Percentiles rank a stretch among this genome's conserved stretches.
Conservation (phyloP, 305 asterid genomes). For the Fraxinus latifolia region DNA sequence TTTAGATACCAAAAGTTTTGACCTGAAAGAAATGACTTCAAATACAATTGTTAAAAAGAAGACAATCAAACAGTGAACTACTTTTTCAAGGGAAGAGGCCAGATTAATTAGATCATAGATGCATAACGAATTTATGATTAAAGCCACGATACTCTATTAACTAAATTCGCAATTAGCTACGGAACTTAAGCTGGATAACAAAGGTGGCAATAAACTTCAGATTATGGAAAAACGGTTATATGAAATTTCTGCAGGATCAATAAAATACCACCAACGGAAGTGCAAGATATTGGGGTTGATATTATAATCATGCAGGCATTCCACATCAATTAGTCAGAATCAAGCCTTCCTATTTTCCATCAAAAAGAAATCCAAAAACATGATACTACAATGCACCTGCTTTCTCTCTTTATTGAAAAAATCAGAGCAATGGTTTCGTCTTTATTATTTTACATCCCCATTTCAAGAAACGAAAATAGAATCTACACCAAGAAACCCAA, state of each 20-base stretch:
- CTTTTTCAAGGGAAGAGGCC: background rate
- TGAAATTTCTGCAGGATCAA: slow-evolving; percentile 2
- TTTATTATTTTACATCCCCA: background rate
- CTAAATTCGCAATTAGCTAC: slow-evolving; percentile 7
- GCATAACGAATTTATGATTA: background rate
- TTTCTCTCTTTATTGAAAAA: background rate
- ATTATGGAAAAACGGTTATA: background rate
- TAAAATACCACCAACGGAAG: background rate
- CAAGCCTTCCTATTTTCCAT: background rate
- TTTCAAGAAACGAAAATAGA: background rate
- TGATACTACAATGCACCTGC: background rate
- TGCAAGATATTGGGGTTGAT: background rate
- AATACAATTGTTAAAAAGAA: background rate
- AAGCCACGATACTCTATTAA: background rate
- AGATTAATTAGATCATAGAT: background rate
- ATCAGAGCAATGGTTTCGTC: background rate
- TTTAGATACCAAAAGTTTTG: background rate
- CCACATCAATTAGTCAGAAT: background rate
- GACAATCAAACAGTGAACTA: background rate
- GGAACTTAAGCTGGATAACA: background rate
- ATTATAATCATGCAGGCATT: background rate
- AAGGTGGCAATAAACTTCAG: background rate
- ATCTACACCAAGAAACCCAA: background rate
- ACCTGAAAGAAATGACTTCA: background rate
- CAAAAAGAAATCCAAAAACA: background rate